A percentile compares a stretch with the other conserved stretches of the same genome.
phyloP scores from a whole-genome alignment of 768 basidiomycete species.

The Albatrellus ellisii region DNA sequence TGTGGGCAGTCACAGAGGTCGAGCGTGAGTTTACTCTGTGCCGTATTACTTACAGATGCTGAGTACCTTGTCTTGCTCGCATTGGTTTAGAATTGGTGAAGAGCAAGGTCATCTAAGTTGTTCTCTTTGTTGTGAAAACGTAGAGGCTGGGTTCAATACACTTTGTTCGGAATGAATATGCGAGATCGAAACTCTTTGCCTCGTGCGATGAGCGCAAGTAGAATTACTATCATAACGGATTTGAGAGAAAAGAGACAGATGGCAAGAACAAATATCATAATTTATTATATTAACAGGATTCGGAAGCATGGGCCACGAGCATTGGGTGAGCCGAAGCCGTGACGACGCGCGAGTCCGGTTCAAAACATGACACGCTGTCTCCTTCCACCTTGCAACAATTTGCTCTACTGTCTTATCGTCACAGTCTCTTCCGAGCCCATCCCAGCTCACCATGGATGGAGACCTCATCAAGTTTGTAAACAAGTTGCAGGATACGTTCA shows the following conservation, averaged over 20 bases:
- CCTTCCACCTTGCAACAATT: background rate
- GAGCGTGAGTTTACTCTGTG: conserved; percentile 66
- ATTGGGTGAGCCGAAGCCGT: background rate
- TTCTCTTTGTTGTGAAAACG: too few relatives aligned
- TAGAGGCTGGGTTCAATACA: conserved; percentile 8
- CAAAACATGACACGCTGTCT: background rate
- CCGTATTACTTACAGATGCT: background rate
- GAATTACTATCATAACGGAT: too few relatives aligned
- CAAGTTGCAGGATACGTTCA: conserved; percentile 88
- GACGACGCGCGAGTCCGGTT: conserved; percentile 6
- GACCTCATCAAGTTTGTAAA: conserved; percentile 93
- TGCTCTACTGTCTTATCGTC: background rate
- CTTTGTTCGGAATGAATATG: too few relatives aligned
- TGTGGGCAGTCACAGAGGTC: conserved; percentile 72
- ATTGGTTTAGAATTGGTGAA: conserved; percentile 65
- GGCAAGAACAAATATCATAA: too few relatives aligned
- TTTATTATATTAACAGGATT: too few relatives aligned
- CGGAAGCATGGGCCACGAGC: background rate
- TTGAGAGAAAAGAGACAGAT: too few relatives aligned
- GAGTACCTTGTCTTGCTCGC: conserved; percentile 1
- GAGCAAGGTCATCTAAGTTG: conserved; percentile 69
- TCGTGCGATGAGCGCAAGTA: too few relatives aligned
- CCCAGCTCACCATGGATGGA: conserved; percentile 58
- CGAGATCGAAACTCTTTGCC: too few relatives aligned
- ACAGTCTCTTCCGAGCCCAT: background rate